Evolutionary conservation across 2,329 filamentous ascomycete genomes (phyloP).

Genomic region (Fusarium equiseti): DNA sequence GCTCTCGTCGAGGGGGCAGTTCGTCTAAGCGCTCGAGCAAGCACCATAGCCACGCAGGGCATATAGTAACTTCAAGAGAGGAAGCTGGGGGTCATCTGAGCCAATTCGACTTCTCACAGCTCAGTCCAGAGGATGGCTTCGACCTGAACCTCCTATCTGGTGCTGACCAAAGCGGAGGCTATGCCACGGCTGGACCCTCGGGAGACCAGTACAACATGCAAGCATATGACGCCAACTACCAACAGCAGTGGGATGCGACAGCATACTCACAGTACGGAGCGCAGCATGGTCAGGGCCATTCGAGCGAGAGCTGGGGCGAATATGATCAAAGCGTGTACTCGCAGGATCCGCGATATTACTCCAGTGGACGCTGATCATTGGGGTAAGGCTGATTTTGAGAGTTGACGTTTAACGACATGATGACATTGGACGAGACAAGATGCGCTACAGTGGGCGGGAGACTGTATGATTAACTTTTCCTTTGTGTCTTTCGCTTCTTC

Average conservation of each 20-base stretch:
- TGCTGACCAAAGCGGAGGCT: conserved; percentile 40
- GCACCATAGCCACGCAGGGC: conserved; percentile 39
- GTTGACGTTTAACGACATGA: conserved; percentile 32
- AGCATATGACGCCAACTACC: conserved; percentile 22
- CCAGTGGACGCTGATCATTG: conserved; percentile 21
- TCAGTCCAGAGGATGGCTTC: conserved; percentile 50
- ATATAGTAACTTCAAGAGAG: conserved; percentile 27
- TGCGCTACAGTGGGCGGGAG: conserved; percentile 2
- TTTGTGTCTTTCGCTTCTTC: conserved; percentile 1
- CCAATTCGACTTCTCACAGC: conserved; percentile 47
- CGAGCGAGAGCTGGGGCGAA: conserved; percentile 29
- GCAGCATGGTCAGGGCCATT: conserved; percentile 42
- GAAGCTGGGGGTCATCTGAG: conserved; percentile 44
- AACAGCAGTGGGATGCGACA: conserved; percentile 36
- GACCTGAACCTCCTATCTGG: conserved; percentile 45
- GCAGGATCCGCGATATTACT: conserved; percentile 40
- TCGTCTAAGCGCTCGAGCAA: conserved; percentile 43
- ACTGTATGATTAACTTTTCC: conserved; percentile 28
- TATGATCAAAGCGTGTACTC: conserved; percentile 43
- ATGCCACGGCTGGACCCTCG: conserved; percentile 39
- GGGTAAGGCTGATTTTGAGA: conserved; percentile 29
- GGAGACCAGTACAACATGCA: conserved; percentile 37
- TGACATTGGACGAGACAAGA: conserved; percentile 17
- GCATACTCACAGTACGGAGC: conserved; percentile 37
- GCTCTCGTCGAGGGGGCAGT: conserved; percentile 34